These are phyloP conservation scores for Plasmodium billcollinsi DNA, from an alignment of 169 alveolate genomes.

Conservation along the genomic window DNA sequence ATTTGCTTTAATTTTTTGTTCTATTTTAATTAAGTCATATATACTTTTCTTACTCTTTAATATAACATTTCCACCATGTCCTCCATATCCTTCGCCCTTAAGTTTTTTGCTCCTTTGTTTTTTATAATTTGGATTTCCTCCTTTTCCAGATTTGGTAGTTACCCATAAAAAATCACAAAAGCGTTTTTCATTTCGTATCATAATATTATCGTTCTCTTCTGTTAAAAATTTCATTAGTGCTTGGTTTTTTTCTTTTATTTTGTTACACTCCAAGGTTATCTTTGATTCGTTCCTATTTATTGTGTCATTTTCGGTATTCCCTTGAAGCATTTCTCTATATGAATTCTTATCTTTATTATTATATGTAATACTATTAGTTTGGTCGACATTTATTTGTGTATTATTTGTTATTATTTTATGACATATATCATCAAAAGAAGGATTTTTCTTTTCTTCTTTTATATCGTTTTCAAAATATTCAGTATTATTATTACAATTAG, in stretches of 20 bases:
- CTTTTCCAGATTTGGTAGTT: constrained; percentile 83
- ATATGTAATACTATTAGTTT: not conserved
- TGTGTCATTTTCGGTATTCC: not conserved
- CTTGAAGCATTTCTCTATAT: too few relatives aligned
- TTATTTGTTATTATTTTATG: not conserved
- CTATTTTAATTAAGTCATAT: constrained; percentile 82
- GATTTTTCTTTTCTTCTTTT: not conserved
- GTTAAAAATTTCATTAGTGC: constrained; percentile 64
- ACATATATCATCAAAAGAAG: not conserved
- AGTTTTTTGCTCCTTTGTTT: constrained; percentile 78
- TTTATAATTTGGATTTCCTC: constrained; percentile 84
- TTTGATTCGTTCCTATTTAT: not conserved
- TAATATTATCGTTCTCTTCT: constrained; percentile 37
- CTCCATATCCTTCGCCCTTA: constrained; percentile 88
- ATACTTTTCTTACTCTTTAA: constrained; percentile 82
- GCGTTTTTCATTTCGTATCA: constrained; percentile 83
- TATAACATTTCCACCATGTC: constrained; percentile 87
- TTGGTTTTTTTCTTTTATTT: constrained; percentile 10
- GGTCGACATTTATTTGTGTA: not conserved
- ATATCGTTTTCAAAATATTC: too few relatives aligned
- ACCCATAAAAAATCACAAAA: constrained; percentile 84
- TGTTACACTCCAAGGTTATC: too few relatives aligned
- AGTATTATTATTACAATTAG: not conserved
- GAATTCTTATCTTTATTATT: not conserved
- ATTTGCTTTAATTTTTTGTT: constrained; percentile 80